These are phyloP conservation scores for Cryphonectria parasitica DNA, from an alignment of 2,329 filamentous ascomycete species.

Conservation along the genomic window DNA sequence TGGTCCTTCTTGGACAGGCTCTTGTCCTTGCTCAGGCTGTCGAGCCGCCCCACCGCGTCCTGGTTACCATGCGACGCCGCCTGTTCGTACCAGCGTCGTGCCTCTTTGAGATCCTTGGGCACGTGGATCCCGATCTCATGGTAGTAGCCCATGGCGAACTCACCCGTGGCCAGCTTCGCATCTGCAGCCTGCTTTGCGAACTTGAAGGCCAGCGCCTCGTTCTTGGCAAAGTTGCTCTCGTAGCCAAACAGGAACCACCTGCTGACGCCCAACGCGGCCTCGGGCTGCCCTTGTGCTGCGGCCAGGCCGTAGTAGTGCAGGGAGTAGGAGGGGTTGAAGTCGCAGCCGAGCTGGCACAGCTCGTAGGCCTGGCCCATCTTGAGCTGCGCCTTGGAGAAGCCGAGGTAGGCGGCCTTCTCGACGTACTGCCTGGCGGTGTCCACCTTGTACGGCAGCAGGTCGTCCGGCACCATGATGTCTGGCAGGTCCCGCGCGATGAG, in stretches of 20 bases:
- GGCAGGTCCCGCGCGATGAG: slow-evolving; percentile 86
- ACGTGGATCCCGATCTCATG: slow-evolving; percentile 95
- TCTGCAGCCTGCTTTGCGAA: slow-evolving; percentile 88
- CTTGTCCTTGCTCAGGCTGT: slow-evolving; percentile 81
- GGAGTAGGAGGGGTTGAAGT: slow-evolving; percentile 91
- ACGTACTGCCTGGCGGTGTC: slow-evolving; percentile 81
- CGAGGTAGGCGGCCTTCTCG: slow-evolving; percentile 93
- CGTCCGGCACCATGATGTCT: slow-evolving; percentile 80
- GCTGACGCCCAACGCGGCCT: slow-evolving; percentile 94
- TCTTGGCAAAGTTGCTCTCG: slow-evolving; percentile 90
- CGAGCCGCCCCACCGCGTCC: slow-evolving; percentile 80
- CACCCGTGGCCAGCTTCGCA: slow-evolving; percentile 81
- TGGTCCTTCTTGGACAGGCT: slow-evolving; percentile 89
- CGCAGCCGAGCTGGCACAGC: slow-evolving; percentile 88
- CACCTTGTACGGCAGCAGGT: slow-evolving; percentile 71
- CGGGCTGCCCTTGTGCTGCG: slow-evolving; percentile 86
- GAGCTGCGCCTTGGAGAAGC: slow-evolving; percentile 93
- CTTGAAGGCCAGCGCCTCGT: slow-evolving; percentile 88
- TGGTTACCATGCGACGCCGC: slow-evolving; percentile 90
- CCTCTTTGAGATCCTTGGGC: slow-evolving; percentile 79
- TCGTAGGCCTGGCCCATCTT: slow-evolving; percentile 98
- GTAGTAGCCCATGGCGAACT: slow-evolving; percentile 98
- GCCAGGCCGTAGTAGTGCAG: slow-evolving; percentile 95
- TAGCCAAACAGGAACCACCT: slow-evolving; percentile 98
- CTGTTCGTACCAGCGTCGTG: slow-evolving; percentile 86